phyloP scores from a whole-genome alignment of 2,329 filamentous ascomycete species.

The Fusarium buharicum region DNA sequence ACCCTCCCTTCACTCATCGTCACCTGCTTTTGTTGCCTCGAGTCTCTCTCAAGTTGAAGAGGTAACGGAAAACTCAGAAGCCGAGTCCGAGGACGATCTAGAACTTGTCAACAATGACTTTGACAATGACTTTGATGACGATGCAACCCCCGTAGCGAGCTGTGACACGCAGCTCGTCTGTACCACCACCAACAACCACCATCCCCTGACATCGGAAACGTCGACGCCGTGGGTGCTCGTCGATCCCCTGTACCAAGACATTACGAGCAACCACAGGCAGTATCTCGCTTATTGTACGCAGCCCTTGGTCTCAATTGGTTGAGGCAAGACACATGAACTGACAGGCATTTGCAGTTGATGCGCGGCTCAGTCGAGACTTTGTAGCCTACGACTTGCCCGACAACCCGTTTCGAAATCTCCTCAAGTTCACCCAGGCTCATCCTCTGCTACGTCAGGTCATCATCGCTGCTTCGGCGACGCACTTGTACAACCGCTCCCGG shows the following conservation, averaged over 20 bases:
- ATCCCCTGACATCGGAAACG: constrained; percentile 35
- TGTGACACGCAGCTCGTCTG: constrained; percentile 46
- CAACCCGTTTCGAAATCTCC: constrained; percentile 60
- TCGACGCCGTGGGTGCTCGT: constrained; percentile 54
- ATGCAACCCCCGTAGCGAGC: constrained; percentile 28
- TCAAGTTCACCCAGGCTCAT: constrained; percentile 55
- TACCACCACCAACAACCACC: constrained; percentile 31
- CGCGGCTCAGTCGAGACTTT: constrained; percentile 64
- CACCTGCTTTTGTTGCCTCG: constrained; percentile 26
- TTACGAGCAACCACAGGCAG: constrained; percentile 58
- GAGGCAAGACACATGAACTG: constrained; percentile 16
- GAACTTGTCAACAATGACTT: constrained; percentile 14
- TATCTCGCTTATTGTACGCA: constrained; percentile 56
- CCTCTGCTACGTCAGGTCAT: constrained; percentile 59
- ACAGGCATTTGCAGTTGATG: constrained; percentile 52
- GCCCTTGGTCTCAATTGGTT: constrained; percentile 14
- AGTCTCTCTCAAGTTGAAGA: constrained; percentile 35
- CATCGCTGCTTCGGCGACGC: constrained; percentile 60
- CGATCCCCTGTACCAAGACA: constrained; percentile 62
- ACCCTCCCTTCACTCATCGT: constrained; percentile 28
- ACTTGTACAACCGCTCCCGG: constrained; percentile 57
- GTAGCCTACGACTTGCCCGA: constrained; percentile 58
- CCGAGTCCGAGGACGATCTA: constrained; percentile 24
- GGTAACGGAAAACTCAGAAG: constrained; percentile 24
- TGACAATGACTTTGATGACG: constrained; percentile 20